These are phyloP conservation scores for Mallotus nudiflorus DNA, from an alignment of 345 rosid species.

Conservation along the genomic window DNA sequence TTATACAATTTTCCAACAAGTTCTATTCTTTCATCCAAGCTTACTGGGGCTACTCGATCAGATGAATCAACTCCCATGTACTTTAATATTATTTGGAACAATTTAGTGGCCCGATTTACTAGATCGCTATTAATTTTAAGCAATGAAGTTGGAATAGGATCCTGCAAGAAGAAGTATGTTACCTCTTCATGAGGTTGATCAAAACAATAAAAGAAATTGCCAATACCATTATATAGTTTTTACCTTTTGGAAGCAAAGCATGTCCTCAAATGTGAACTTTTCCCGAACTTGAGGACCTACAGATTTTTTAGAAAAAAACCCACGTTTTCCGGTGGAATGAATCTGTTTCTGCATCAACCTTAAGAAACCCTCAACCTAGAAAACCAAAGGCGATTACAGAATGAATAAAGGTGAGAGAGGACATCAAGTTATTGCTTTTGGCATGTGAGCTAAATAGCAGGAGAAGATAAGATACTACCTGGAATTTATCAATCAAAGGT, in stretches of 20 bases:
- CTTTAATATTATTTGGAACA: slow-evolving; percentile 82
- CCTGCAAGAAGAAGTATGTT: slow-evolving; percentile 46
- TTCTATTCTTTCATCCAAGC: slow-evolving; percentile 83
- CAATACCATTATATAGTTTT: background rate
- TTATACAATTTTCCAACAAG: slow-evolving; percentile 84
- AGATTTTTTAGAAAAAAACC: slow-evolving; percentile 82
- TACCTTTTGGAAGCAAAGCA: slow-evolving; percentile 97
- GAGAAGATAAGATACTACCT: slow-evolving; percentile 42
- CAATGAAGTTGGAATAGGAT: slow-evolving; percentile 90
- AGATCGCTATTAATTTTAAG: slow-evolving; percentile 83
- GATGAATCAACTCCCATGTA: slow-evolving; percentile 93
- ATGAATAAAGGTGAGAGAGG: too few relatives aligned
- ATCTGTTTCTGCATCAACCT: slow-evolving; percentile 96
- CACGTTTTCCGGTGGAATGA: slow-evolving; percentile 84
- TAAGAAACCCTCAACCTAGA: slow-evolving; percentile 81
- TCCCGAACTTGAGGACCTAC: slow-evolving; percentile 69
- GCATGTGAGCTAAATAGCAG: too few relatives aligned
- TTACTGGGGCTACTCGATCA: slow-evolving; percentile 64
- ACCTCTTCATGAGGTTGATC: slow-evolving; percentile 12
- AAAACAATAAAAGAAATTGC: background rate
- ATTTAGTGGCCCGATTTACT: slow-evolving; percentile 77
- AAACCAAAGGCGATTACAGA: too few relatives aligned
- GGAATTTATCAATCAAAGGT: slow-evolving; percentile 90
- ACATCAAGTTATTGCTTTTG: too few relatives aligned
- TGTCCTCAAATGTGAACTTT: slow-evolving; percentile 90